Base-by-base conservation (phyloP, 495 filamentous ascomycete genomes). In the Talaromyces liani region DNA sequence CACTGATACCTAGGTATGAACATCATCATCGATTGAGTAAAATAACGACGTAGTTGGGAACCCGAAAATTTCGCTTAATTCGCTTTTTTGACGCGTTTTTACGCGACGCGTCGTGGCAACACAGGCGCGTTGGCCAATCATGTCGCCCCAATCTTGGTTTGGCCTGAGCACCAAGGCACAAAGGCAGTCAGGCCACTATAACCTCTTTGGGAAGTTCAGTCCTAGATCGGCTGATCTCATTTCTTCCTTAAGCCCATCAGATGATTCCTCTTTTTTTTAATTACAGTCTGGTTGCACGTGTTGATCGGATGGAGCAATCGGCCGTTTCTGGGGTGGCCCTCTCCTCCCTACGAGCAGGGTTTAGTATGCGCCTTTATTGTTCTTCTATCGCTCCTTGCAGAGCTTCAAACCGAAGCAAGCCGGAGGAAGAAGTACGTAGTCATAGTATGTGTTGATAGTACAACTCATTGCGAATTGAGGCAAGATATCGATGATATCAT, bases 81-180 rank as follows among this genome's bases (percentile, higher is more conserved):
- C 16, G 25, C 9, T 9, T 3, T 3, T 4, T 25, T 7, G 8
- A 33, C 58, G 34, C 39, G 27, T 36, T 54, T 49, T 29, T 12
- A 33, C 60, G 60, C 60, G 60, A 51, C 60, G 45, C 39, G 45
- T 31, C 6, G 45, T 33, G 47, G 18, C 34, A 12, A 59, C 39
- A 36, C 39, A 20, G 34, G 34, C 58, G 58, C 58, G 58, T 60
- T 22, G 58, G 8, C 58, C 58, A 60, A 60, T 60, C 58, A 60
- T 3, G 8, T 24, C 33, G 4, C 6, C 12, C 9, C 25, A 33
- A 12, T n/a, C 9, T 8, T 7, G 25, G 4, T 36, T 4, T 45
- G 60, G 60, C 60, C 60, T 62, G 60, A 62, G 16, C 45, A 29
- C 27, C 39, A 25, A 62, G 60, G 60, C 59, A 61, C 34, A 5